phyloP scores from a whole-genome alignment of 1,139 yeast species.

The Magnusiomyces sp. region DNA sequence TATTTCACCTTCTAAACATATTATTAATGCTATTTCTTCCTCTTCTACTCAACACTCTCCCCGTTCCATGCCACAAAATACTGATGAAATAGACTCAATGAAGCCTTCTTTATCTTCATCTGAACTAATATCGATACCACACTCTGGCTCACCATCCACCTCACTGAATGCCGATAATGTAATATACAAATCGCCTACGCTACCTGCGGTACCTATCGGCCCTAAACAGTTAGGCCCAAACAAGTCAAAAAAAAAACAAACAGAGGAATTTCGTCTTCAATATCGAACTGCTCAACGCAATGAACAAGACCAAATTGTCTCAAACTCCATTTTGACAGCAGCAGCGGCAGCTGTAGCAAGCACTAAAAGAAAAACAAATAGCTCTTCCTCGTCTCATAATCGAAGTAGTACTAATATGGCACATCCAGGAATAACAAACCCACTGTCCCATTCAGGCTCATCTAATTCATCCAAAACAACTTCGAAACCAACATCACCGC shows the following conservation, averaged over 20 bases:
- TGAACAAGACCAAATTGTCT: constrained; percentile 7
- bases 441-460: not conserved
- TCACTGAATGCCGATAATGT: not conserved
- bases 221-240: constrained; percentile 10
- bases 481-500: not conserved
- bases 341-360: constrained; percentile 11
- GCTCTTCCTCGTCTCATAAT: not conserved
- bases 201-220: too few species aligned
- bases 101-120: too few species aligned
- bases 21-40: too few species aligned
- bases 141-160: not conserved
- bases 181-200: not conserved
- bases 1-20: too few species aligned
- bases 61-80: too few species aligned
- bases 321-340: constrained; percentile 8
- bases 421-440: not conserved
- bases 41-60: too few species aligned
- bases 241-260: constrained; percentile 8
- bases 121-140: too few species aligned
- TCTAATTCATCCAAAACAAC: not conserved
- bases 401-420: not conserved
- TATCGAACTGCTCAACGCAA: constrained; percentile 5
- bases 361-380: not conserved
- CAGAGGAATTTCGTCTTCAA: constrained; percentile 7
- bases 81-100: too few species aligned